A percentile compares a stretch with the other conserved stretches of the same genome.
Evolutionary conservation across 805 yeast genomes (phyloP).

Genomic region (Saturnispora galanensis): DNA sequence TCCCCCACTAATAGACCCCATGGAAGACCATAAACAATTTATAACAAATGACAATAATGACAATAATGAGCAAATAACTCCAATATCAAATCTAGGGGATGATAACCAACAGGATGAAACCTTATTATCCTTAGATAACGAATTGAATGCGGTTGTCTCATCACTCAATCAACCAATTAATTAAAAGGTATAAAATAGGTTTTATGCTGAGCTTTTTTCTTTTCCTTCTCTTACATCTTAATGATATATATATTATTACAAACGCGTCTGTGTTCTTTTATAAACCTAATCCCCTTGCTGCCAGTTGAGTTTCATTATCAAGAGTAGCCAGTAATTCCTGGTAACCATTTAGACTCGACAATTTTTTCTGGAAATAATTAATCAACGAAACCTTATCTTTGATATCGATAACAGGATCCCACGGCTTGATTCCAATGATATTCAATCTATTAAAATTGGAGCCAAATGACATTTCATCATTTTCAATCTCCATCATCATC

Average conservation of each 20-base stretch:
- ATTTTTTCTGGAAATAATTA: conserved; percentile 25
- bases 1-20: neutral
- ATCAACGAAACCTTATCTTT: conserved; percentile 21
- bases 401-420: conserved; percentile 62
- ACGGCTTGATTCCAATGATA: conserved; percentile 47
- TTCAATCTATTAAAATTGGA: conserved; percentile 70
- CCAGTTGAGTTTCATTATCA: conserved; percentile 14
- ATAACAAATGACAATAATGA: neutral
- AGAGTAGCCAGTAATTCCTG: conserved; percentile 11
- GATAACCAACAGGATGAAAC: neutral
- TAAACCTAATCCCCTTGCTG: conserved; percentile 12
- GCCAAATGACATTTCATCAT: conserved; percentile 60
- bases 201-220: too few relatives aligned
- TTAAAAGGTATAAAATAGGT: neutral
- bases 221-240: too few relatives aligned
- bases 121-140: neutral
- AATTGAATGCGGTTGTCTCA: neutral
- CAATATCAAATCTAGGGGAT: neutral
- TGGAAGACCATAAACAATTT: neutral
- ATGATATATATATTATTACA: too few relatives aligned
- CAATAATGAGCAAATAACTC: neutral
- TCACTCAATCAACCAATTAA: neutral
- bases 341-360: conserved; percentile 14
- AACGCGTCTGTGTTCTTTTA: neutral
- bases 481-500: conserved; percentile 52